These are phyloP conservation scores for Aegle marmelos DNA, from an alignment of 345 rosid species.

Conservation along the genomic window DNA sequence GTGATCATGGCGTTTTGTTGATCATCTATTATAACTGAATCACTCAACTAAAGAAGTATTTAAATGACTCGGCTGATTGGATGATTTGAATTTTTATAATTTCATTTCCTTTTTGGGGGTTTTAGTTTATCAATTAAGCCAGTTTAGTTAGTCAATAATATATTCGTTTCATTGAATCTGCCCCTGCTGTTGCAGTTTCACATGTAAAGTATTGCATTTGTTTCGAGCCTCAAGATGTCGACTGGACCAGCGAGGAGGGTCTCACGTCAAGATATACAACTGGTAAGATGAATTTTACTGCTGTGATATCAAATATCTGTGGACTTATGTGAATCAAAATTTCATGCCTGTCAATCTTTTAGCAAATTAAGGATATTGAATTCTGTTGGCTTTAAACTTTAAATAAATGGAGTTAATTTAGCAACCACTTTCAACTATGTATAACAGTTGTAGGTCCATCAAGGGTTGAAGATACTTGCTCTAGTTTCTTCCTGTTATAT, in stretches of 20 bases:
- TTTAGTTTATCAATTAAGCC: neutral
- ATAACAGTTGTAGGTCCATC: neutral
- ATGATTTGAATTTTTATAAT: too few relatives aligned
- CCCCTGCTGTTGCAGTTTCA: neutral
- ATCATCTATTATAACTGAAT: neutral
- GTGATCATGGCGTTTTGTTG: neutral
- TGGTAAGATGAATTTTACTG: neutral
- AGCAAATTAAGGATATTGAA: neutral
- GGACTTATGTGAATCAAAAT: neutral
- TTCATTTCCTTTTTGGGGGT: neutral
- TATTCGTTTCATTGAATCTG: neutral
- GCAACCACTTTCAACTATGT: neutral
- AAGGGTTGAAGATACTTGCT: neutral
- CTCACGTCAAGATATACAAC: constrained; percentile 6
- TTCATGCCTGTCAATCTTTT: neutral
- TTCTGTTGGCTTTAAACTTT: neutral
- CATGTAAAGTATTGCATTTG: neutral
- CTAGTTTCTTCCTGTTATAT: neutral
- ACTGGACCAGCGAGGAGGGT: constrained; percentile 1
- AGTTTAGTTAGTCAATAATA: neutral
- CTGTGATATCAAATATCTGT: neutral
- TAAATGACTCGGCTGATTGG: neutral
- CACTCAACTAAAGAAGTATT: neutral
- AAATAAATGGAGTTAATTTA: neutral
- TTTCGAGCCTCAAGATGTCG: neutral